Evolutionary conservation across 768 basidiomycete species (phyloP), one percentile per base, ranked within the genome.

Genomic region (Cystobasidium tubakii): DNA sequence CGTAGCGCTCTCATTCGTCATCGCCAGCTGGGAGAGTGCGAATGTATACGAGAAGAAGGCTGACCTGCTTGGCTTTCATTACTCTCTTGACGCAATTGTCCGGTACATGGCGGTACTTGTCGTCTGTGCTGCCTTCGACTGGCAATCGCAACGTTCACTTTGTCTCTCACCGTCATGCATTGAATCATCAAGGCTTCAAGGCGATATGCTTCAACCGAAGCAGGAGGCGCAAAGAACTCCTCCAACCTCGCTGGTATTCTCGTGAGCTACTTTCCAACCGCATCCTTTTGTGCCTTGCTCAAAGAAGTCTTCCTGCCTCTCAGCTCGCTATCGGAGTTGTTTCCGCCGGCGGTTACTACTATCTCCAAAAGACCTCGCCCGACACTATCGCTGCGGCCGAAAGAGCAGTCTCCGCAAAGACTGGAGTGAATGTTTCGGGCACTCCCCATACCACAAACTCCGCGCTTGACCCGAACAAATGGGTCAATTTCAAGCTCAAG

Each of bases 401-500:
- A 39, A 29, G 10, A n/a, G 44, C 39, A 21, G 42, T 63, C 7
- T 67, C 67, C 6, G 65, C 43, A n/a, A 57, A 42, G 36, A 33
- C 66, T 31, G 60, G 60, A 46, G 73, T 70, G 27, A 19, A 57
- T 43, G 65, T 65, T 62, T 31, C 66, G 74, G 2, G 57, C 55
- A n/a, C 55, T 55, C 34, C 29, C 12, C 27, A 73, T 50, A n/a
- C 66, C 17, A 65, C 31, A n/a, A 73, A 66, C 17, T 53, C 46
- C 55, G 74, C 76, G 19, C 55, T 75, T 25, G 55, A 62, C 65
- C 70, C 74, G 27, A 70, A 73, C 17, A 66, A 65, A 42, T 75
- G 75, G 62, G 21, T 25, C 54, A 75, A 67, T 80, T 89, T 96
- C 82, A 88, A 87, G 80, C 86, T 98, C 78, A 86, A 87, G 79